These are phyloP conservation scores for Aureobasidium sp. DNA, from an alignment of 2,329 filamentous ascomycete genomes.

Conservation along the genomic window DNA sequence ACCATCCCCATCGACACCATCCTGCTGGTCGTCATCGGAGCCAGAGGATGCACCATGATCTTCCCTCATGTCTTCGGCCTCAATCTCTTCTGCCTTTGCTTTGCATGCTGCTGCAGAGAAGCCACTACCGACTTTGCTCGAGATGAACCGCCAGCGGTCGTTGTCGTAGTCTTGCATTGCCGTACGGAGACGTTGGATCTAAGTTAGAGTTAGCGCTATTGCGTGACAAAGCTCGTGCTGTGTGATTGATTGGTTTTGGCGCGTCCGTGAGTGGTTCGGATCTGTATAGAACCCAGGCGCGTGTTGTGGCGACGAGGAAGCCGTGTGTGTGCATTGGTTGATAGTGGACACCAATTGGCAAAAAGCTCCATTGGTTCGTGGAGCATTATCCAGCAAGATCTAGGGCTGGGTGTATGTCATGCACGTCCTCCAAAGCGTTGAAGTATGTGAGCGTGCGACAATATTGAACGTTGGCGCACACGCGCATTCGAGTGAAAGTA, in stretches of 20 bases:
- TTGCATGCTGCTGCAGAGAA: conserved; percentile 82
- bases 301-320: not conserved
- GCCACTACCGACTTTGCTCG: conserved; percentile 81
- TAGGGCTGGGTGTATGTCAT: too few species aligned
- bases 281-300: not conserved
- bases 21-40: not conserved
- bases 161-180: conserved; percentile 79
- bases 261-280: not conserved
- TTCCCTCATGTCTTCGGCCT: conserved; percentile 15
- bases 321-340: not conserved
- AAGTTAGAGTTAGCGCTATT: conserved; percentile 8
- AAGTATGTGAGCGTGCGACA: too few species aligned
- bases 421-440: not conserved
- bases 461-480: not conserved
- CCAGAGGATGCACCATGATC: not conserved
- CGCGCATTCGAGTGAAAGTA: not conserved
- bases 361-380: not conserved
- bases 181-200: conserved; percentile 70
- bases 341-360: not conserved
- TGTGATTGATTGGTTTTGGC: not conserved
- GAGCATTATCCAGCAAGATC: not conserved
- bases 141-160: conserved; percentile 87
- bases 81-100: conserved; percentile 63
- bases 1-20: not conserved
- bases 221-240: not conserved